Evolutionary conservation across 2,329 filamentous ascomycete species (phyloP).

Genomic region (Lithohypha guttulata): DNA sequence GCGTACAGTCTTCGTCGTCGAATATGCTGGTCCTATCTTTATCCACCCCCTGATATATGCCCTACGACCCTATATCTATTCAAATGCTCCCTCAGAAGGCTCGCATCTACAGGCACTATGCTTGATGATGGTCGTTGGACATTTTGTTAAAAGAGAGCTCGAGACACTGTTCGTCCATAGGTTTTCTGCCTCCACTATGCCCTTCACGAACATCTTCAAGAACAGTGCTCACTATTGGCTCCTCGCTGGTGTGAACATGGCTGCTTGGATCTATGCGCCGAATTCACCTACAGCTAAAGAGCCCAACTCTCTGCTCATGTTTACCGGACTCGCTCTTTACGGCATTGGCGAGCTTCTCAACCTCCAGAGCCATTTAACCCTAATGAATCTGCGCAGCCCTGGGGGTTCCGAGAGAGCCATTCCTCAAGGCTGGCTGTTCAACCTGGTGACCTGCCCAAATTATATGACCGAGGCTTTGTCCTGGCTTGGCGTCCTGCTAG

Average conservation of each 20-base stretch:
- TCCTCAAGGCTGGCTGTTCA: conserved; percentile 73
- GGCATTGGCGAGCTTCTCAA: conserved; percentile 71
- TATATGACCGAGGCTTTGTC: conserved; percentile 87
- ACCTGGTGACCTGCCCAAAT: conserved; percentile 86
- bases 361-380: conserved; percentile 64
- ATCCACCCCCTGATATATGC: conserved; percentile 67
- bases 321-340: conserved; percentile 61
- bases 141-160: conserved; percentile 91
- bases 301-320: conserved; percentile 46
- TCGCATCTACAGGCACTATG: conserved; percentile 62
- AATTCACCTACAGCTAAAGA: conserved; percentile 53
- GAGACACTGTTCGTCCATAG: conserved; percentile 93
- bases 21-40: conserved; percentile 84
- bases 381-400: conserved; percentile 63
- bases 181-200: conserved; percentile 94
- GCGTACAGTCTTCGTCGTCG: conserved; percentile 88
- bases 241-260: conserved; percentile 67
- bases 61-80: conserved; percentile 63
- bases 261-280: conserved; percentile 75
- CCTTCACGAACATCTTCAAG: conserved; percentile 78
- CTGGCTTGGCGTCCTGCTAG: conserved; percentile 72
- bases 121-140: conserved; percentile 61
- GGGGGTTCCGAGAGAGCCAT: conserved; percentile 83
- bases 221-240: conserved; percentile 95
- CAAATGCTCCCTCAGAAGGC: conserved; percentile 38